Evolutionary conservation across 345 rosid genomes (phyloP), one percentile per base, ranked within the genome.

Genomic region (Schrenkiella parvula): DNA sequence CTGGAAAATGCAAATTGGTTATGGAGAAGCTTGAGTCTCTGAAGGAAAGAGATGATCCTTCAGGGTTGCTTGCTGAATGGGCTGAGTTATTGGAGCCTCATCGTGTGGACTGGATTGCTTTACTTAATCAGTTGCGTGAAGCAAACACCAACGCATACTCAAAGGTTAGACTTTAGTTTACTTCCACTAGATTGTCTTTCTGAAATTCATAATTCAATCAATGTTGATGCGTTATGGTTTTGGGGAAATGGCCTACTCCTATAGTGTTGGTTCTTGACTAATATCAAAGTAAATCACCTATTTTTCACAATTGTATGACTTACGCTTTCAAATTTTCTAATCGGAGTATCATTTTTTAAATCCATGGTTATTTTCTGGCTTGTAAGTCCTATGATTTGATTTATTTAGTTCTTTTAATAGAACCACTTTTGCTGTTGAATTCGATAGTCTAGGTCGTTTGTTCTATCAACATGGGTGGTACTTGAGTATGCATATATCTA

Each of bases 71-170:
- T 71, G 81, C 83, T 52, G 88, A 91, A 63, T 95, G 95, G 98
- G 79, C 29, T 60, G 88, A 95, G 80, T 90, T 91, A 51, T 68
- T 86, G 44, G 81, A 87, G 68, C 99, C 98, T 63, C 81, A 66
- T 75, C 88, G 90, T 78, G 80, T 89, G 71, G 98, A 95, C 70
- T 89, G 98, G 99, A 79, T 82, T 55, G 65, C 75, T 83, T 84
- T 95, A 73, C 87, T 89, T 34, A 82, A 89, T 46, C 86, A 72
- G 60, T 66, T 95, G 82, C 79, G 84, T 59, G 89, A 85, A 68
- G 48, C 75, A 68, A 86, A 84, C 80, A 43, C 71, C 5, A 31
- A 12, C 6, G 59, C 77, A 26, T 84, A 85, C 82, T 77, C 76
- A 23, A 91, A 95, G 99, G 98, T 91, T 57, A 84, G 17, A 41